Base-by-base conservation (phyloP, 2,329 filamentous ascomycete genomes). In the Colletotrichum camelliae region DNA sequence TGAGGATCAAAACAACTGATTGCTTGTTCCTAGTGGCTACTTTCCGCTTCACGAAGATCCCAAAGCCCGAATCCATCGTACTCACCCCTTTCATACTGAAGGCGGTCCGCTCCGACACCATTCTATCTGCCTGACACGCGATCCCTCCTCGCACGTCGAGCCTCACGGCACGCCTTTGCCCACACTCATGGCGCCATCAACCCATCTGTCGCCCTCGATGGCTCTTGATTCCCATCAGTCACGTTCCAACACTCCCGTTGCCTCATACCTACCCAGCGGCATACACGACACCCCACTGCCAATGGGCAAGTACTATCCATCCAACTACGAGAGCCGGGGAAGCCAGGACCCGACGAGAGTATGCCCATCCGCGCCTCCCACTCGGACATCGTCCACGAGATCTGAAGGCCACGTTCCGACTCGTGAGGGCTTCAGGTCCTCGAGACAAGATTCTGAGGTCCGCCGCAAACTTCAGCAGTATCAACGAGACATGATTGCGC, bases 291-390 rank as follows among this genome's bases (percentile, higher is more conserved):
- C 82, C 43, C 82, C 86, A 5, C 82, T 91, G 37, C 89, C 91
- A 0, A 85, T 91, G 83, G 91, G 91, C 29, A 93, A 92, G 82
- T 93, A 93, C 79, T 92, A 93, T 74, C 91, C 91, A 1, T 88
- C 90, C 31, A 92, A 92, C 82, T 93, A 91, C 79, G 89, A 91
- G 78, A 85, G 84, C 33, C 81, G 85, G 66, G 84, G 82, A 66
- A 77, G 77, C 24, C 77, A 77, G 12, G 60, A 69, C 8, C 7
- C 52, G 39, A 48, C 39, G 80, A 77, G 69, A 70, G 78, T 65
- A 76, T 77, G 43, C 35, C 70, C 58, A 71, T 68, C 69, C 21
- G 67, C 64, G 4, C 60, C 65, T 12, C 33, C 61, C 6, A 64
- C 16, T 52, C 72, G 70, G n/a, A 21, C 67, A 13, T 70, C 72